Conservation (phyloP, 2,329 filamentous ascomycete genomes). For the Colletotrichum limetticola region DNA sequence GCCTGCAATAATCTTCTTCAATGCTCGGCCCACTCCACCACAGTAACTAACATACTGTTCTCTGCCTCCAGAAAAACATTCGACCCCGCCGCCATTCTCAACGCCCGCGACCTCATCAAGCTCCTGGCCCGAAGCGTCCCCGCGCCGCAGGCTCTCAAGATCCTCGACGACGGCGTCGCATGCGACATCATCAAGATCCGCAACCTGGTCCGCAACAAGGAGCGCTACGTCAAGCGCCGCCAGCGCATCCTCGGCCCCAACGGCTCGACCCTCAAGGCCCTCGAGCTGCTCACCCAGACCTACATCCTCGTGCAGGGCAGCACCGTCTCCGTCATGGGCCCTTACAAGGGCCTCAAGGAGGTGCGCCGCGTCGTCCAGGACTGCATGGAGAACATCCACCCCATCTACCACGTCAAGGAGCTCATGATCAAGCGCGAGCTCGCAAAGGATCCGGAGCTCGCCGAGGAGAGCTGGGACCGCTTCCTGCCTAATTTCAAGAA, state of each 20-base stretch:
- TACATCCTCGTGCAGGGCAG: slow-evolving; percentile 98
- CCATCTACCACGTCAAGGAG: slow-evolving; percentile 82
- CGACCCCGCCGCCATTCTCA: slow-evolving; percentile 92
- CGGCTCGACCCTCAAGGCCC: slow-evolving; percentile 91
- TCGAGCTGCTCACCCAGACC: slow-evolving; percentile 89
- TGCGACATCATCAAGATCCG: slow-evolving; percentile 98
- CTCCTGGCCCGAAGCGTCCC: slow-evolving; percentile 91
- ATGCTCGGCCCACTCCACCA: not conserved
- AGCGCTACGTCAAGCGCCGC: slow-evolving; percentile 92
- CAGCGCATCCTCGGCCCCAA: slow-evolving; percentile 93
- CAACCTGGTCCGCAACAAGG: slow-evolving; percentile 90
- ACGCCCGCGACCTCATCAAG: slow-evolving; percentile 94
- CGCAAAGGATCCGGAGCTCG: slow-evolving; percentile 87
- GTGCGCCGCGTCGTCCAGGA: slow-evolving; percentile 90
- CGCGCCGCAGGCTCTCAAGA: slow-evolving; percentile 91
- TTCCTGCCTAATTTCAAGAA: slow-evolving; percentile 99
- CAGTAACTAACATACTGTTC: slow-evolving; percentile 4
- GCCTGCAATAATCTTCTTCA: slow-evolving; percentile 50
- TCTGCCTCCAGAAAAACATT: slow-evolving; percentile 73
- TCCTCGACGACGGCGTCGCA: slow-evolving; percentile 90
- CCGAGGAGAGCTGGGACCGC: slow-evolving; percentile 91
- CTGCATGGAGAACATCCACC: slow-evolving; percentile 97
- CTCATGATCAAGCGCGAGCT: slow-evolving; percentile 94
- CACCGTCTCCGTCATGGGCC: slow-evolving; percentile 91
- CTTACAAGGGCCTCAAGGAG: slow-evolving; percentile 93